Evolutionary conservation across 2,329 filamentous ascomycete species (phyloP).

Genomic region (Kalmusia sp.): DNA sequence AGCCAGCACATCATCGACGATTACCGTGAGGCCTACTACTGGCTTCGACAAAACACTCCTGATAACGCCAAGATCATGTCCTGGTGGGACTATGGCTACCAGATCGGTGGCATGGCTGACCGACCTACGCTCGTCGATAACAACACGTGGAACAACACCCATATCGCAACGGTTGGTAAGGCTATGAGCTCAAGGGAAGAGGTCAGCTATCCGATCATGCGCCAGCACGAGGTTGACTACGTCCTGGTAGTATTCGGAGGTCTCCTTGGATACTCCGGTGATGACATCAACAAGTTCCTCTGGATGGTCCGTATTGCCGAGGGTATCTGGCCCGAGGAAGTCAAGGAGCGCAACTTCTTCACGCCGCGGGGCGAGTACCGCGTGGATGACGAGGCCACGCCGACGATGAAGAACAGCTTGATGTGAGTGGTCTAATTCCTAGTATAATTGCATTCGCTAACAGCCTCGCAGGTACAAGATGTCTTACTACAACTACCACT

Average conservation of each 20-base stretch:
- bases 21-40: slow-evolving; percentile 99
- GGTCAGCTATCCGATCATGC: slow-evolving; percentile 98
- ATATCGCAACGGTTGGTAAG: slow-evolving; percentile 98
- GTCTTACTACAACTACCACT: slow-evolving; percentile 98
- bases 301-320: slow-evolving; percentile 99
- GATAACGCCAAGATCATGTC: slow-evolving; percentile 98
- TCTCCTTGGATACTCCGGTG: slow-evolving; percentile 93
- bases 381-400: slow-evolving; percentile 90
- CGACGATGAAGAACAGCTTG: slow-evolving; percentile 98
- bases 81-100: slow-evolving; percentile 99
- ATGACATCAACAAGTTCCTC: slow-evolving; percentile 99
- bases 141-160: slow-evolving; percentile 99
- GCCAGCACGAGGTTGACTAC: slow-evolving; percentile 98
- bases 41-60: slow-evolving; percentile 96
- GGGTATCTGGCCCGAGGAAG: slow-evolving; percentile 99
- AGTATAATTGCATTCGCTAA: slow-evolving; percentile 27
- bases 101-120: slow-evolving; percentile 99
- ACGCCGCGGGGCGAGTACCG: slow-evolving; percentile 92
- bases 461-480: slow-evolving; percentile 87
- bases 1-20: slow-evolving; percentile 99
- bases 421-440: slow-evolving; percentile 70
- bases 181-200: slow-evolving; percentile 98
- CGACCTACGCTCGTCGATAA: slow-evolving; percentile 97
- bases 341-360: slow-evolving; percentile 97
- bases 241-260: slow-evolving; percentile 97